Evolutionary conservation across 2,329 filamentous ascomycete genomes (phyloP).

Genomic region (Aspergillus texensis): DNA sequence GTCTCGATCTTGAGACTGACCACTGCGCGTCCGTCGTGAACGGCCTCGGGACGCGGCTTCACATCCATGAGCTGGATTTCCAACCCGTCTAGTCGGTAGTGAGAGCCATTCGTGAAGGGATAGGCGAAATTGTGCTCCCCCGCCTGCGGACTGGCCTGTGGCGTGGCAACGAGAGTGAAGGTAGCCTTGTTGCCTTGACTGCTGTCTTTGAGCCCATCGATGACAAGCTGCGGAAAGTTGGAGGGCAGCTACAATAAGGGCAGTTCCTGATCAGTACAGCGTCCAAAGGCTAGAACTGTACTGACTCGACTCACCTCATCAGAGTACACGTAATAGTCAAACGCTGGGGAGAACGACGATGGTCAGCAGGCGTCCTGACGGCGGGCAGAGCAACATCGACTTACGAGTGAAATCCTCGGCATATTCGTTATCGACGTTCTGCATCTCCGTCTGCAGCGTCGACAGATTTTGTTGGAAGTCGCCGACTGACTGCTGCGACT

Average conservation of each 20-base stretch:
- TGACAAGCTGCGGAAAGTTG: neutral
- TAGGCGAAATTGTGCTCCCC: neutral
- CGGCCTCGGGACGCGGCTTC: neutral
- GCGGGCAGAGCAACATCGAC: neutral
- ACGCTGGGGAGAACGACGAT: neutral
- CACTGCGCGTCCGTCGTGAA: neutral
- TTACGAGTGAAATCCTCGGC: neutral
- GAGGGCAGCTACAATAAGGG: neutral
- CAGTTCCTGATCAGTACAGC: neutral
- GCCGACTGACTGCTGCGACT: neutral
- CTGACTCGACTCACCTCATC: neutral
- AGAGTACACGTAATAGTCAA: neutral
- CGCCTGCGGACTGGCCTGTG: neutral
- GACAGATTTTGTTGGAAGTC: neutral
- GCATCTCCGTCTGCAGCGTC: neutral
- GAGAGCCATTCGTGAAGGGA: neutral
- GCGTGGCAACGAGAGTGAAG: neutral
- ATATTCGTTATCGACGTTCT: neutral
- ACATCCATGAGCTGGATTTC: neutral
- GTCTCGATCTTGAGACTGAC: neutral
- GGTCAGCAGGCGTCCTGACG: neutral
- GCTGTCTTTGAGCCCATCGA: neutral
- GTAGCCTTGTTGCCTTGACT: neutral
- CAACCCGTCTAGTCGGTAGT: neutral
- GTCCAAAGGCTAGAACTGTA: neutral